Evolutionary conservation across 805 yeast genomes (phyloP), one percentile per base, ranked within the genome.

Genomic region (Starmerella asiatica): DNA sequence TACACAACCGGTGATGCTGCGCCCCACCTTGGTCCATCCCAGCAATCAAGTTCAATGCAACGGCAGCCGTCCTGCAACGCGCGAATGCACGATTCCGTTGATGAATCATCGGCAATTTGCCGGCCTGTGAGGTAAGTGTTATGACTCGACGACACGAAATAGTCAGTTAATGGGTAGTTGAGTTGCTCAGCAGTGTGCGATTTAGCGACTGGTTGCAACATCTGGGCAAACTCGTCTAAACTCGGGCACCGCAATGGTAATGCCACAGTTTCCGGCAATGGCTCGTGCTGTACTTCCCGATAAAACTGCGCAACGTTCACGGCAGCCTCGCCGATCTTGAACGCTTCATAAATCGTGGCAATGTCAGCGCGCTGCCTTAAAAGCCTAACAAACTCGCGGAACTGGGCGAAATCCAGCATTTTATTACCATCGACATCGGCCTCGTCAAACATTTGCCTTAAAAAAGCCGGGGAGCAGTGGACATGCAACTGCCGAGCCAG

Each of bases 31-130:
- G 71, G 75, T 18, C 78, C 81, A 61, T 88, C 94, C 98, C 98
- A 91, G 17, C 91, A 67, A 58, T 91, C 99, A 30, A 91, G 75
- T 54, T 91, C 99, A n/a, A 91, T 67, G 46, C 95, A 86, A 33
- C 95, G 67, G 52, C 97, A 91, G 1, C 98, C 97, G 39, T 85
- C 71, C 56, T 85, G 95, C 36, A 91, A 62, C 0, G 83, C 91
- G 37, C 79, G 71, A 15, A 84, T 75, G 50, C 91, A 91, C 0
- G 93, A 93, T 54, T 88, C 96, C 2, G 84, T 75, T 0, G 96
- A 83, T 0, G 95, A 79, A 3, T 72, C 76, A 17, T 91, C 94
- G 2, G 77, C 94, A 15, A 82, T 70, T 54, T 91, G 98, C 29
- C 91, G 67, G 0, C 98, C 98, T 21, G 76, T 59, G 3, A 91